phyloP scores from a whole-genome alignment of 257 asterid species.

The Forsythia suspensa region DNA sequence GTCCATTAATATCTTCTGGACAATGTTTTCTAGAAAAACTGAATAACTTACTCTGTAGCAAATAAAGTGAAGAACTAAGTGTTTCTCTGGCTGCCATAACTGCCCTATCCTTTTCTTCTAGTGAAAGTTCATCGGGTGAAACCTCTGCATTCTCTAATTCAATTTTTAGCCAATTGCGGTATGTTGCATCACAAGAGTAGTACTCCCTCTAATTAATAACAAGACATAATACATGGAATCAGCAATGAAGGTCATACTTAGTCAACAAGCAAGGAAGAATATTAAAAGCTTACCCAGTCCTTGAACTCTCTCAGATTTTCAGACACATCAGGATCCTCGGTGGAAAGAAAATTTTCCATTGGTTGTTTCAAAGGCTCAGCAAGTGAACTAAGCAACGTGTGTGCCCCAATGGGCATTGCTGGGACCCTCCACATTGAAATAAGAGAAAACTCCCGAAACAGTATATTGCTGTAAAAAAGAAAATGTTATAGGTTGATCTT shows the following conservation, averaged over 20 bases:
- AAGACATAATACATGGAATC: constrained; percentile 23
- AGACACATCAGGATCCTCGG: constrained; percentile 58
- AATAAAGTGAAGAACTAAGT: constrained; percentile 56
- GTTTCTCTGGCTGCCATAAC: constrained; percentile 73
- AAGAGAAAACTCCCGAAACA: constrained; percentile 95
- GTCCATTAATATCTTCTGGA: constrained; percentile 3
- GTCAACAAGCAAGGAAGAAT: constrained; percentile 18
- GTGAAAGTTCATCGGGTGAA: constrained; percentile 65
- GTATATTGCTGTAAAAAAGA: constrained; percentile 69
- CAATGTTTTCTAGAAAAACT: constrained; percentile 7
- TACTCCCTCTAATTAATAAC: constrained; percentile 69
- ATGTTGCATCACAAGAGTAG: constrained; percentile 93
- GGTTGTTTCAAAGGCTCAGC: constrained; percentile 94
- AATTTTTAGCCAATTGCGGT: constrained; percentile 86
- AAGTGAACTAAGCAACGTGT: constrained; percentile 86
- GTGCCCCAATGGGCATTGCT: constrained; percentile 90
- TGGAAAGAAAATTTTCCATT: constrained; percentile 54
- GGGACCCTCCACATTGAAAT: constrained; percentile 99
- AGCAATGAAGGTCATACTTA: constrained; percentile 20
- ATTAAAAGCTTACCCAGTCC: constrained; percentile 79
- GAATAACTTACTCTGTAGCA: constrained; percentile 68
- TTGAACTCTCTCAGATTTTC: constrained; percentile 86
- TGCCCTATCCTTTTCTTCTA: constrained; percentile 73
- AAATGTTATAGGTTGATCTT: constrained; percentile 18
- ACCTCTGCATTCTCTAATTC: constrained; percentile 71